Conservation (phyloP, 2,329 filamentous ascomycete genomes). For the Fusarium xylarioides region DNA sequence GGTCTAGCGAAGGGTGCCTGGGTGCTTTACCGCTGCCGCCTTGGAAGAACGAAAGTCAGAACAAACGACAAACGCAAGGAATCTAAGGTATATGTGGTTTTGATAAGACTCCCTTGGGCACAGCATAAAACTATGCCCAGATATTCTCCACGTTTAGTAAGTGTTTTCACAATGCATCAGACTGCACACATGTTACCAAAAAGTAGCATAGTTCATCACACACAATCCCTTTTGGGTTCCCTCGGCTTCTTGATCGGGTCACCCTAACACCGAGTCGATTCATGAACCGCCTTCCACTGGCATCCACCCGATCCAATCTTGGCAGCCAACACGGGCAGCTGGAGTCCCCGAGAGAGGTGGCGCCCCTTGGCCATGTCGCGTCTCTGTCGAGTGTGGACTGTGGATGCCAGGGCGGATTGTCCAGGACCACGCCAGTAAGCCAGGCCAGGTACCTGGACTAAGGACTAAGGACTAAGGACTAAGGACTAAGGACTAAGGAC, state of each 20-base stretch:
- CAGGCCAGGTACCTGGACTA: conserved; percentile 22
- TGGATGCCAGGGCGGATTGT: conserved; percentile 22
- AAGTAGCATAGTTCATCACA: conserved; percentile 4
- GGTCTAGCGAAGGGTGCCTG: neutral
- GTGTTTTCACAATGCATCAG: neutral
- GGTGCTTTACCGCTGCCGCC: neutral
- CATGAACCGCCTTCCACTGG: conserved; percentile 23
- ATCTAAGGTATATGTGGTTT: neutral
- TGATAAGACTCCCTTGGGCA: neutral
- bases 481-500: conserved; percentile 12
- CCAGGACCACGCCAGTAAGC: conserved; percentile 9
- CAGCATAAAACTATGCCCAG: no score
- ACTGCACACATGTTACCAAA: neutral
- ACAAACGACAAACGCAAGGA: neutral
- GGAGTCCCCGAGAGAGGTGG: conserved; percentile 34
- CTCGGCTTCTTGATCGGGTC: conserved; percentile 28
- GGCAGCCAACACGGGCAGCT: conserved; percentile 18
- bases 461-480: conserved; percentile 8
- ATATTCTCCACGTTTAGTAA: neutral
- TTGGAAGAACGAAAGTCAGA: neutral
- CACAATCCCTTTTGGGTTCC: conserved; percentile 22
- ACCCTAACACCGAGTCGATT: conserved; percentile 21
- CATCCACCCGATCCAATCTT: conserved; percentile 28
- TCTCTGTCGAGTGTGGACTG: conserved; percentile 13
- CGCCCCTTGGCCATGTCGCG: conserved; percentile 27